Percentiles rank a stretch among this genome's conserved stretches.
phyloP scores from a whole-genome alignment of 176 grass and related monocot species.

The Oropetium thomaeum region DNA sequence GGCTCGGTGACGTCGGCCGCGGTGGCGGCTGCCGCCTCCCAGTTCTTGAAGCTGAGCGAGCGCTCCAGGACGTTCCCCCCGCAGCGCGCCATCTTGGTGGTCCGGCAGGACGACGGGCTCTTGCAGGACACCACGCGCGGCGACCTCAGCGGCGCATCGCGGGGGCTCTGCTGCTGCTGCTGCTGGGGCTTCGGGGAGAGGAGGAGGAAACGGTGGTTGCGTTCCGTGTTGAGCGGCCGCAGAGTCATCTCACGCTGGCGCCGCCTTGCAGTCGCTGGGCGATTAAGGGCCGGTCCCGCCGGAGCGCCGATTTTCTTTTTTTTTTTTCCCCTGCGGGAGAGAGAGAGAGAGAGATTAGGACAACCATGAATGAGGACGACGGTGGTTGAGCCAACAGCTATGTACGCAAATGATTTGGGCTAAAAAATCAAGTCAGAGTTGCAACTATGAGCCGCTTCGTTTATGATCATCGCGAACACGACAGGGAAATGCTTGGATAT shows the following conservation, averaged over 20 bases:
- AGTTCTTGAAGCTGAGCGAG: conserved; percentile 91
- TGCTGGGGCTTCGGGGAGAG: conserved; percentile 33
- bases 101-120: not conserved
- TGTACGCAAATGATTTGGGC: too few relatives aligned
- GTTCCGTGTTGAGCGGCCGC: conserved; percentile 48
- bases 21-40: conserved; percentile 38
- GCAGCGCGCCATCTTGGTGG: conserved; percentile 40
- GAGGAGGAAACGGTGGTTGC: conserved; percentile 23
- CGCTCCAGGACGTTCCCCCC: conserved; percentile 30
- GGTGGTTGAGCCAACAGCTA: not conserved
- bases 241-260: conserved; percentile 30
- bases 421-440: too few relatives aligned
- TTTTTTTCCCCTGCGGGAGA: not conserved
- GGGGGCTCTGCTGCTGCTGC: conserved; percentile 29
- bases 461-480: too few relatives aligned
- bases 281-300: too few relatives aligned
- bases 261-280: too few relatives aligned
- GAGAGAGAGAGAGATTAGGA: too few relatives aligned
- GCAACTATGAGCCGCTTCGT: too few relatives aligned
- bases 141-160: conserved; percentile 36
- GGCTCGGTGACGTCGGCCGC: not conserved
- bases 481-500: not conserved
- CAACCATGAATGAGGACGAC: too few relatives aligned
- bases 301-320: not conserved
- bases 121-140: conserved; percentile 38